A percentile compares a stretch with the other conserved stretches of the same genome.
Evolutionary conservation across 768 basidiomycete genomes (phyloP).

Genomic region (Cyclocybe cylindracea): DNA sequence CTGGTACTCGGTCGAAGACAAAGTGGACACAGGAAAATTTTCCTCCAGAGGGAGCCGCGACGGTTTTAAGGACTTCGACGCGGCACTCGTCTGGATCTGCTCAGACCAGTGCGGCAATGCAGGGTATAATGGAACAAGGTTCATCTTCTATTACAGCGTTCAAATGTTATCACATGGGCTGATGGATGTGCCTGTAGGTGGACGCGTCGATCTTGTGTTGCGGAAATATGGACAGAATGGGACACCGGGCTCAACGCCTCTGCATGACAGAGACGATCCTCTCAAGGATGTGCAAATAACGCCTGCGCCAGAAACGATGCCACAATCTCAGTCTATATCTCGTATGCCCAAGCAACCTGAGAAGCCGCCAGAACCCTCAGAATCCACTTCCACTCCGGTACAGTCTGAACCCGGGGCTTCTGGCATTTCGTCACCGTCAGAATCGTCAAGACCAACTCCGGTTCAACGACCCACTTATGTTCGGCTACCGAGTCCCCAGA

Average conservation of each 20-base stretch:
- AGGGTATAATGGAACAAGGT: slow-evolving; percentile 61
- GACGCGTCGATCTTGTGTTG: slow-evolving; percentile 57
- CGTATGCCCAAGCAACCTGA: background rate
- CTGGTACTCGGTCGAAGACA: slow-evolving; percentile 10
- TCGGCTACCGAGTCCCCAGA: slow-evolving; percentile 32
- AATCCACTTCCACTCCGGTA: background rate
- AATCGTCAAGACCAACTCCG: slow-evolving; percentile 7
- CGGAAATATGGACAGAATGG: slow-evolving; percentile 41
- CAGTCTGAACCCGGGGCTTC: background rate
- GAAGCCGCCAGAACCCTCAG: background rate
- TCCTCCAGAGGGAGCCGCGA: slow-evolving; percentile 27
- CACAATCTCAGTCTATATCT: background rate
- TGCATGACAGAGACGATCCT: background rate
- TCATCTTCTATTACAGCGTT: slow-evolving; percentile 6
- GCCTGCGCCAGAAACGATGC: background rate
- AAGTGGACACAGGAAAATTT: slow-evolving; percentile 15
- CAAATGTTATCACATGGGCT: too few species aligned
- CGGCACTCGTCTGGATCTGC: slow-evolving; percentile 23
- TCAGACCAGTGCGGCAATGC: slow-evolving; percentile 49
- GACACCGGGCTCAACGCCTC: slow-evolving; percentile 22
- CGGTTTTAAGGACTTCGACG: slow-evolving; percentile 22
- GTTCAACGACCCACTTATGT: slow-evolving; percentile 39
- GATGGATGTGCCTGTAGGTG: slow-evolving; percentile 42
- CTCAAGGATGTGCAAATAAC: background rate
- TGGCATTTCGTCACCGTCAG: slow-evolving; percentile 1